phyloP scores from a whole-genome alignment of 164 flowering plant genomes.

The Vitis vinifera region ASM3070453v1 NC_081810.1:5632501-5633000 shows the following conservation, averaged over 20 bases:
- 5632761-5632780: conserved; percentile 30
- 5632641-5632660: not conserved
- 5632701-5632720: conserved; percentile 10
- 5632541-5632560: conserved; percentile 18
- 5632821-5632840: conserved; percentile 33
- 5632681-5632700: not conserved
- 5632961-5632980: conserved; percentile 10
- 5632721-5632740: not conserved
- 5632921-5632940: conserved; percentile 12
- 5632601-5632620: conserved; percentile 6
- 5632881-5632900: conserved; percentile 22
- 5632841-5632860: conserved; percentile 22
- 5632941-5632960: conserved; percentile 15
- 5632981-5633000: not conserved
- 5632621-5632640: conserved; percentile 4
- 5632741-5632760: conserved; percentile 28
- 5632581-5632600: not conserved
- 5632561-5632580: conserved; percentile 18
- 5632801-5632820: conserved; percentile 8
- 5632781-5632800: conserved; percentile 25
- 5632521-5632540: conserved; percentile 19
- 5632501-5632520: conserved; percentile 17
- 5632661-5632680: not conserved
- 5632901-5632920: conserved; percentile 31
- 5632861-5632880: not conserved